Evolutionary conservation across 306 rosid species (phyloP).

Genomic region (Dicorynia guianensis): DNA sequence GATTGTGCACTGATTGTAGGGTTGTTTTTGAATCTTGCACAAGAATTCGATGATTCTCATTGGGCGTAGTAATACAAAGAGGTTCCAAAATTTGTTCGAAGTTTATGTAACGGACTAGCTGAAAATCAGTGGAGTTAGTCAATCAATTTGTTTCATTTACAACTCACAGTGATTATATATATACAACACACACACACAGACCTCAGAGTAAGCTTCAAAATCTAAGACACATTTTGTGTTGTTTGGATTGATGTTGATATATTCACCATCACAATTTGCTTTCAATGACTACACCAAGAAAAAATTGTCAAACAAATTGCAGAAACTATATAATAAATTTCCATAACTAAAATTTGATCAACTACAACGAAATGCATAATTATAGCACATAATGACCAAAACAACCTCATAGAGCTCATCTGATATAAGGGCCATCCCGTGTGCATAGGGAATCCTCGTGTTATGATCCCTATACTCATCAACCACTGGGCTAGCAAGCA

Average conservation of each 20-base stretch:
- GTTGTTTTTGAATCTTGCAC: too few species aligned
- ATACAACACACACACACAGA: too few species aligned
- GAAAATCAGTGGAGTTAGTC: neutral
- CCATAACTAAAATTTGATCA: too few species aligned
- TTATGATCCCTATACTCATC: accelerated
- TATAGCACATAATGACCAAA: neutral
- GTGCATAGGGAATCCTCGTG: conserved; percentile 47
- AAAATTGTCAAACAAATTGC: too few species aligned
- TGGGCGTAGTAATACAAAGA: conserved; percentile 36
- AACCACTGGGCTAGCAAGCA: conserved; percentile 61
- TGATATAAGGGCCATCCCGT: conserved; percentile 53
- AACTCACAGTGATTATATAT: too few species aligned
- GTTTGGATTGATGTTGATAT: too few species aligned
- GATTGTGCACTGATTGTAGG: too few species aligned
- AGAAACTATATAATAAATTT: too few species aligned
- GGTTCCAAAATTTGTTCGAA: conserved; percentile 47
- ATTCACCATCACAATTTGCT: too few species aligned
- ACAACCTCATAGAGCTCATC: conserved; percentile 60
- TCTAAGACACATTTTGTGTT: too few species aligned
- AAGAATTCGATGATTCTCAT: conserved; percentile 26
- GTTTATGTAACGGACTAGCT: conserved; percentile 48
- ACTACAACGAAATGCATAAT: neutral
- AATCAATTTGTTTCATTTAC: neutral
- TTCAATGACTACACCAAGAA: too few species aligned
- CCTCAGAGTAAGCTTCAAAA: too few species aligned